Evolutionary conservation across 495 filamentous ascomycete genomes (phyloP), one percentile per base, ranked within the genome.

Genomic region (Aspergillus avenaceus): DNA sequence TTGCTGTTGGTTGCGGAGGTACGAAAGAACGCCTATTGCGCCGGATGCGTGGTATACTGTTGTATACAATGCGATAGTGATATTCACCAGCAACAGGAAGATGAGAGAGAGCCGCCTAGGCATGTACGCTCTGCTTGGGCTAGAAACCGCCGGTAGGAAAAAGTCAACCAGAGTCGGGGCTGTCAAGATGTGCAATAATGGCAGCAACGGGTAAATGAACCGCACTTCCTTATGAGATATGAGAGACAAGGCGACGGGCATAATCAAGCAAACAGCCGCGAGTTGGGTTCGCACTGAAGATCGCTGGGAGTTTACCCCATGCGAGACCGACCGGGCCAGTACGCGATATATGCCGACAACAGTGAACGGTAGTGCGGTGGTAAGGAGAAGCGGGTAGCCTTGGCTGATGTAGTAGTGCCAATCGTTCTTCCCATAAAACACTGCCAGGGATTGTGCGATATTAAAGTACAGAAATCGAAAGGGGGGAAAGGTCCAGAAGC

Each of bases 171-270:
- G 67, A 16, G 84, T 78, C 2, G 81, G 77, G 0, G 90, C 87
- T 5, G 86, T 79, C 37, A 97, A 74, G 53, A 95, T 73, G 63
- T 96, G 90, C 12, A 98, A 76, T 14, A 85, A 75, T 4, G 93
- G 93, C 0, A 98, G 77, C 31, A 97, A 79, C 5, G 93, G 95
- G 61, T 96, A 96, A 54, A 97, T 87, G 71, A 98, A 98, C 55
- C 93, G 90, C 52, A 96, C 87, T 80, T 98, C 93, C 68, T 98
- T 98, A 72, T 98, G 93, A 22, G 92, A 83, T 48, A 98, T 86
- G 12, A 88, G 52, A 8, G 88, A 95, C 16, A 97, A 80, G 16
- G 73, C 62, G 0, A 69, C 55, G 19, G 84, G 77, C 55, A 90
- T 84, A 23, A 78, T 53, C 26, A 89, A 28, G 26, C 80, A 73